Conservation (phyloP, 192 early-diverging fungal species). For the Allomyces javanicus region DNA sequence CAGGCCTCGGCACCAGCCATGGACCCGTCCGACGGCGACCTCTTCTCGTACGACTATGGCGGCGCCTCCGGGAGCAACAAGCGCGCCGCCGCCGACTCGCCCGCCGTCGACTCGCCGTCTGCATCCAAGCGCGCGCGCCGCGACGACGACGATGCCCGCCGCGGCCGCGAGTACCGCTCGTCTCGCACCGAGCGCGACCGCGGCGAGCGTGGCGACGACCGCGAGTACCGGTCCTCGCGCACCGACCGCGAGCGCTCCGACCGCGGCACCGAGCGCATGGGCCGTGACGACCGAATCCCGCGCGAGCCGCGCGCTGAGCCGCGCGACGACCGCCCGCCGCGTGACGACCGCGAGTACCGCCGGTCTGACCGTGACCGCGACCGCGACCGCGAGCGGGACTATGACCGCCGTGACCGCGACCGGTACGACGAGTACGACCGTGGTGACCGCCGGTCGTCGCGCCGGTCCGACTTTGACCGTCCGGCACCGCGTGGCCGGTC, state of each 20-base stretch:
- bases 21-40: no score
- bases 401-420: conserved; percentile 14
- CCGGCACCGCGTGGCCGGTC: conserved; percentile 15
- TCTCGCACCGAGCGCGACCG: conserved; percentile 1
- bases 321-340: not conserved
- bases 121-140: no score
- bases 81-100: no score
- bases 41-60: no score
- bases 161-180: no score
- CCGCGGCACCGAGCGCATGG: conserved; percentile 16
- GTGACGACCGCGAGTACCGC: conserved; percentile 15
- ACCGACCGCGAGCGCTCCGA: conserved; percentile 11
- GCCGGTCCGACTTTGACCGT: conserved; percentile 23
- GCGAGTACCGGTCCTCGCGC: not conserved
- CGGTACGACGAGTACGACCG: conserved; percentile 17
- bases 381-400: conserved; percentile 8
- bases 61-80: no score
- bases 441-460: conserved; percentile 19
- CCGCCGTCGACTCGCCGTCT: no score
- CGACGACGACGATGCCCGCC: no score
- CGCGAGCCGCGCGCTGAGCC: conserved; percentile 12
- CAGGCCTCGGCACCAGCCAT: no score
- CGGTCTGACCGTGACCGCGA: conserved; percentile 25
- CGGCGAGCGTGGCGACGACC: conserved; percentile 3
- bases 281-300: conserved; percentile 11